These are phyloP conservation scores for Effrenium voratum DNA, from an alignment of 73 alveolate species.

Conservation along the genomic window DNA sequence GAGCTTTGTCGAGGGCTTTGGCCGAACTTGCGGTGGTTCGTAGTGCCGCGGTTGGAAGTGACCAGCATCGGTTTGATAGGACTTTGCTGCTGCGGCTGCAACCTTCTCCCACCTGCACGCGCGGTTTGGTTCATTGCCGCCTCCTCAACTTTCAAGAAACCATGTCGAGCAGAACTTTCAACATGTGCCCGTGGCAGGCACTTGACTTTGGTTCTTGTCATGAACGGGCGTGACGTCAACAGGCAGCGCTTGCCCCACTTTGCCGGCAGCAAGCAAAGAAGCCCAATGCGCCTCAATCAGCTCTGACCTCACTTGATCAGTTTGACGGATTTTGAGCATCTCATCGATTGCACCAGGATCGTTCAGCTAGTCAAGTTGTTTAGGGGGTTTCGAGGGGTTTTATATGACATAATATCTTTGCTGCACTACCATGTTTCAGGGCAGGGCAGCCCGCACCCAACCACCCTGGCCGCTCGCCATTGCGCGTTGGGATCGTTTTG, in stretches of 20 bases:
- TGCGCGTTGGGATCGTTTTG: too few relatives aligned
- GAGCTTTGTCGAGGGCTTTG: background rate
- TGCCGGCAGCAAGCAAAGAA: background rate
- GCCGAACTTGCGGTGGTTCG: too few relatives aligned
- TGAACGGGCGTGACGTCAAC: background rate
- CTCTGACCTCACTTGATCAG: background rate
- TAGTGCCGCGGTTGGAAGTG: too few relatives aligned
- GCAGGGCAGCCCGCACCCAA: too few relatives aligned
- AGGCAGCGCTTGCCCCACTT: constrained; percentile 39
- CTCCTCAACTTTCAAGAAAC: background rate
- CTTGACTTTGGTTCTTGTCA: too few relatives aligned
- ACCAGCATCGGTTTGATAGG: too few relatives aligned
- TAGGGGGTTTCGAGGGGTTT: too few relatives aligned
- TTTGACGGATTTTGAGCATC: background rate
- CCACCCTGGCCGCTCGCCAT: too few relatives aligned
- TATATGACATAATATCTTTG: too few relatives aligned
- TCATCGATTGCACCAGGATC: too few relatives aligned
- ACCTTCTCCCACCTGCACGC: background rate
- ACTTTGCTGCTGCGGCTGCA: constrained; percentile 23
- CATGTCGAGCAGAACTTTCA: background rate
- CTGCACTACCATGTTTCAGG: too few relatives aligned
- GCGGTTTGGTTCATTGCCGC: background rate
- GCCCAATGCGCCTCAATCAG: constrained; percentile 80
- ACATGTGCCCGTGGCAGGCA: background rate
- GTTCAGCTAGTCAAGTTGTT: too few relatives aligned